Conservation (phyloP, 306 rosid species). For the Prunus persica region Prunus_persica_NCBIv2 NC_034010.1:20257501-20258000, state of each 20-base stretch:
- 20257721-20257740: conserved; percentile 76
- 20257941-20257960: background rate
- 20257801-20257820: conserved; percentile 69
- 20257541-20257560: no score
- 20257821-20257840: conserved; percentile 76
- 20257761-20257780: conserved; percentile 70
- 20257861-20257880: background rate
- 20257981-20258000: background rate
- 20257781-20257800: conserved; percentile 83
- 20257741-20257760: conserved; percentile 72
- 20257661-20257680: background rate
- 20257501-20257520: no score
- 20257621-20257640: background rate
- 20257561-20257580: background rate
- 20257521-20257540: no score
- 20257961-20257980: background rate
- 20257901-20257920: background rate
- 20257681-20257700: conserved; percentile 11
- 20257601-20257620: no score
- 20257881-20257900: conserved; percentile 15
- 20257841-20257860: conserved; percentile 13
- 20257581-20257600: no score
- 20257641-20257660: background rate
- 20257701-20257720: conserved; percentile 71
- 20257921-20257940: background rate